Base-by-base conservation (phyloP, 2,329 filamentous ascomycete genomes). In the Macrophomina tecta region DNA sequence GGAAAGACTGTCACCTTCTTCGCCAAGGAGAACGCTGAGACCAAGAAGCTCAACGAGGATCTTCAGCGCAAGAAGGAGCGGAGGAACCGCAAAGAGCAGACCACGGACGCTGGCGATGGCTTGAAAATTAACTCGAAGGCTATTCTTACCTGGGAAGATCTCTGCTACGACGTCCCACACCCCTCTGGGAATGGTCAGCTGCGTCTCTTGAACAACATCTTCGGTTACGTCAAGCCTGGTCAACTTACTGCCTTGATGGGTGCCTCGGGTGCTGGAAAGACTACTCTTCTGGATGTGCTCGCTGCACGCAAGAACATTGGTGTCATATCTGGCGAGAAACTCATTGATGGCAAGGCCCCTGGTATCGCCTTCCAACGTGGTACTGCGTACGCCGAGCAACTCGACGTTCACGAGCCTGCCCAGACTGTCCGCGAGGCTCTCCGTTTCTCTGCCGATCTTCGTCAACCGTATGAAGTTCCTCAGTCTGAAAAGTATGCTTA, bases 1-100 rank as follows among this genome's bases (percentile, higher is more conserved):
- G 92, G 93, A n/a, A 93, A 90, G 72, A 87, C 90, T 0, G 89
- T 92, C 30, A 94, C 91, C 38, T 89, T 93, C 64, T 97, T 91
- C 77, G 84, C 87, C 62, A 90, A 88, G 72, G 89, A 91, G 5
- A 86, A 90, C 75, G 85, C 85, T 58, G 91, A 93, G 73, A 84
- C 87, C 5, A 86, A 88, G 71, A 82, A 82, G 23, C 82, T 93
- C 4, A 93, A 93, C 73, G 82, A 85, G 45, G 85, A 85, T 32
- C 82, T 93, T 1, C 73, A 80, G 9, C 81, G 83, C 64, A 91
- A 90, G 78, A 84, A 84, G 18, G 84, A 88, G 4, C 82, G 82
- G 61, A 85, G 85, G 46, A 72, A 80, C 72, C 74, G 77, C 69
- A 77, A 83, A 74, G 70, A 71, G 70, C 71, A 78, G 72, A 69